phyloP scores from a whole-genome alignment of 371 early-diverging fungal genomes.

The Blastocladiella emersonii region DNA sequence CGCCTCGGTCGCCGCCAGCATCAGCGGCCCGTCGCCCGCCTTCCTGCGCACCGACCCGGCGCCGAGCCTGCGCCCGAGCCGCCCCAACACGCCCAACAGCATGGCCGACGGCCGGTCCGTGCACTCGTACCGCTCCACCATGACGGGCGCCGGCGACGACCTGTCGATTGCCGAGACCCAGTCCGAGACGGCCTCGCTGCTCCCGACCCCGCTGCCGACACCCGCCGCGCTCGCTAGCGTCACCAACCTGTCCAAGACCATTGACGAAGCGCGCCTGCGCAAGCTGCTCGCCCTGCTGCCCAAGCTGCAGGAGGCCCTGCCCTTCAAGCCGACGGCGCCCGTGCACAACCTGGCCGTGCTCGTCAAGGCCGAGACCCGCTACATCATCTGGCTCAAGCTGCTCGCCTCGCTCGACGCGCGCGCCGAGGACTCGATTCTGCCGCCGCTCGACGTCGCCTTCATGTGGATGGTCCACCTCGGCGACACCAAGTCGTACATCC shows the following conservation, averaged over 20 bases:
- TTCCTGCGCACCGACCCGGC: no score
- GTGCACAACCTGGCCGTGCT: slow-evolving; percentile 4
- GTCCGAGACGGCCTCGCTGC: not conserved
- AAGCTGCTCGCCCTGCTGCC: not conserved
- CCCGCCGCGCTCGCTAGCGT: not conserved
- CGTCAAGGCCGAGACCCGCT: slow-evolving; percentile 3
- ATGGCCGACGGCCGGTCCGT: not conserved
- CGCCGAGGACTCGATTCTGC: not conserved
- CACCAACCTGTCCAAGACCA: not conserved
- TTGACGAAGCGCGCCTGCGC: not conserved
- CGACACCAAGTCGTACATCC: slow-evolving; percentile 1
- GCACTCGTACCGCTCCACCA: not conserved
- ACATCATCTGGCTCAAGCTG: slow-evolving; percentile 6
- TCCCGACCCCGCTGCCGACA: no score
- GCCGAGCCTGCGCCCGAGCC: no score
- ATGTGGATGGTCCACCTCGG: slow-evolving; percentile 5
- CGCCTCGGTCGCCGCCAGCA: no score
- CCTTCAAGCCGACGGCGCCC: not conserved
- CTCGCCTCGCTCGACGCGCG: not conserved
- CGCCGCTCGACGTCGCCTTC: slow-evolving; percentile 5
- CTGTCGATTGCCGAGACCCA: not conserved
- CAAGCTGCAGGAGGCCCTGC: not conserved
- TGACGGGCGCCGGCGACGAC: not conserved
- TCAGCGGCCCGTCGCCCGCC: no score
- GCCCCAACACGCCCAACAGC: no score